Percentiles rank a stretch among this genome's conserved stretches.
Conservation (phyloP, 176 grass and related monocot genomes). For the Eleusine coracana region DNA sequence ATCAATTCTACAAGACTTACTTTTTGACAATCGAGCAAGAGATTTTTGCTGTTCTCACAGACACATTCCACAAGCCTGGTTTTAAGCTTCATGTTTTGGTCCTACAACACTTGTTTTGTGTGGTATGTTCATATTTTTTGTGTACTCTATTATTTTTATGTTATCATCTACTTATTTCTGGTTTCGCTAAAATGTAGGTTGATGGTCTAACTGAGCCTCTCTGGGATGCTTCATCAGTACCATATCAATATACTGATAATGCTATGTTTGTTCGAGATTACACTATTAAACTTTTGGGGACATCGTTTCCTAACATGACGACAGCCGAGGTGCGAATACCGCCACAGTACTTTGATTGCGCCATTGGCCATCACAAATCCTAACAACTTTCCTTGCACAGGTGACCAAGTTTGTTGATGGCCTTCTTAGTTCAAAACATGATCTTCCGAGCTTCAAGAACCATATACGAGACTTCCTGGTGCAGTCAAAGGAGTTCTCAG, state of each 20-base stretch:
- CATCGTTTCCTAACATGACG: constrained; percentile 99
- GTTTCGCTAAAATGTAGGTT: constrained; percentile 62
- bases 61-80: constrained; percentile 98
- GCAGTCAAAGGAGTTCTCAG: constrained; percentile 99
- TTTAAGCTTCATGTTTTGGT: constrained; percentile 99
- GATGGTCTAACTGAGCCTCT: constrained; percentile 88
- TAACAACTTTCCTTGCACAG: constrained; percentile 44
- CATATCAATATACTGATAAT: constrained; percentile 84
- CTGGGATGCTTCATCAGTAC: constrained; percentile 75
- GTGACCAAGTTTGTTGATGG: constrained; percentile 92
- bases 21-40: constrained; percentile 97
- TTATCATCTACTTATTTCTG: constrained; percentile 23
- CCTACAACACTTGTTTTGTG: constrained; percentile 94
- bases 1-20: constrained; percentile 98
- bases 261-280: constrained; percentile 93
- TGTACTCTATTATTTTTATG: background rate
- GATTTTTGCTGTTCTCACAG: constrained; percentile 96
- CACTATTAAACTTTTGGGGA: constrained; percentile 89
- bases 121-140: constrained; percentile 54
- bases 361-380: background rate
- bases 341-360: constrained; percentile 6
- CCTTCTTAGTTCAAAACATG: constrained; percentile 83
- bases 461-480: constrained; percentile 96
- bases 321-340: constrained; percentile 57
- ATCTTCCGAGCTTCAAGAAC: constrained; percentile 92